phyloP scores from a whole-genome alignment of 2,329 filamentous ascomycete genomes.

The Exophiala aquamarina region DNA sequence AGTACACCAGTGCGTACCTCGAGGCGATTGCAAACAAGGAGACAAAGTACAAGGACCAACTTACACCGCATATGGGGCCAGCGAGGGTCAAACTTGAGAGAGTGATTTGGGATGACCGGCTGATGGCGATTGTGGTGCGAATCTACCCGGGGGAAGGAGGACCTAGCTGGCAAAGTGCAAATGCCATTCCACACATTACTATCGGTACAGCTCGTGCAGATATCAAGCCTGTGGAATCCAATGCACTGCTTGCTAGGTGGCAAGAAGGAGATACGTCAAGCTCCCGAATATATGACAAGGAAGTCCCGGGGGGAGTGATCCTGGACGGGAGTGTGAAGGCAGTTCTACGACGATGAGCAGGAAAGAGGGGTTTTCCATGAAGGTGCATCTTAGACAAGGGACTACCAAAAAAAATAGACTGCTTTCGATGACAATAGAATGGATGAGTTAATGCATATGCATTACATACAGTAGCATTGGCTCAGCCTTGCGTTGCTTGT shows the following conservation, averaged over 20 bases:
- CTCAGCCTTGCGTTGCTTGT: too few relatives aligned
- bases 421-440: too few relatives aligned
- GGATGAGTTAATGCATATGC: too few relatives aligned
- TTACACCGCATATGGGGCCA: constrained; percentile 35
- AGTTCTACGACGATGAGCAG: constrained; percentile 38
- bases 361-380: not conserved
- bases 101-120: constrained; percentile 77
- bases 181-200: constrained; percentile 82
- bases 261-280: constrained; percentile 56
- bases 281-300: constrained; percentile 49
- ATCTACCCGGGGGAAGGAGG: constrained; percentile 54
- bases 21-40: constrained; percentile 30
- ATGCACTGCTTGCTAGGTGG: constrained; percentile 77
- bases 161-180: constrained; percentile 66
- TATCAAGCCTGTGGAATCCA: constrained; percentile 94
- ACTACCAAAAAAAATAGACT: too few relatives aligned
- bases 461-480: too few relatives aligned
- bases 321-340: constrained; percentile 56
- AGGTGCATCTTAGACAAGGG: too few relatives aligned
- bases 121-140: constrained; percentile 90
- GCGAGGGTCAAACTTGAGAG: constrained; percentile 57
- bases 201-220: constrained; percentile 72
- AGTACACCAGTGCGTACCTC: constrained; percentile 63
- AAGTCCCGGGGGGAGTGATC: constrained; percentile 55
- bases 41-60: constrained; percentile 27